phyloP scores from a whole-genome alignment of 1,284 basidiomycete species.

The Ceratobasidium sp. region DNA sequence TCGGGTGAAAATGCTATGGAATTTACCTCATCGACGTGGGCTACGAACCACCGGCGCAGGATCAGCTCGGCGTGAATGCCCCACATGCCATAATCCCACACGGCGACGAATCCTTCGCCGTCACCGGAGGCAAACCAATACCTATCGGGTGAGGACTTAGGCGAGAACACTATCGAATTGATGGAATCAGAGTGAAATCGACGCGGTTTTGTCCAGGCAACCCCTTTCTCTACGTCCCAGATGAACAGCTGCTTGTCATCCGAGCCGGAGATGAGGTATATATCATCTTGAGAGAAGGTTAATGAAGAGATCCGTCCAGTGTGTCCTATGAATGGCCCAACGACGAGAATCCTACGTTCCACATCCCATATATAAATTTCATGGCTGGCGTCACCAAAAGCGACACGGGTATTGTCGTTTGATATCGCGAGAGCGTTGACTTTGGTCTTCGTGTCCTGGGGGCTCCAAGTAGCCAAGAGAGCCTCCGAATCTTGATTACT shows the following conservation, averaged over 20 bases:
- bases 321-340: neutral
- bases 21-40: slow-evolving; percentile 1
- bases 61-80: too few relatives aligned
- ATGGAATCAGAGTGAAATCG: slow-evolving; percentile 8
- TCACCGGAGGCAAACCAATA: too few relatives aligned
- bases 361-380: too few relatives aligned
- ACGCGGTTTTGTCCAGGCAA: neutral
- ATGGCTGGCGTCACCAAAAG: too few relatives aligned
- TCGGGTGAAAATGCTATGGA: slow-evolving; percentile 32
- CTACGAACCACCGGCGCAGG: neutral
- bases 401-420: too few relatives aligned
- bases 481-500: too few relatives aligned
- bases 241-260: slow-evolving; percentile 13
- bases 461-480: too few relatives aligned
- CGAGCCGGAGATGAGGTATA: slow-evolving; percentile 27
- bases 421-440: too few relatives aligned
- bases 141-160: neutral
- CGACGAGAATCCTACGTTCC: too few relatives aligned
- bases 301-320: slow-evolving; percentile 5
- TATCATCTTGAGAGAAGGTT: slow-evolving; percentile 27
- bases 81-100: slow-evolving; percentile 5
- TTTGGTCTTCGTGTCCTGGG: too few relatives aligned
- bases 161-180: slow-evolving; percentile 9
- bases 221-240: slow-evolving; percentile 35
- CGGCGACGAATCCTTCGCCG: too few relatives aligned